Percentiles rank a stretch among this genome's conserved stretches.
These are phyloP conservation scores for Podila verticillata DNA, from an alignment of 192 early-diverging fungal genomes.

Conservation along the genomic window DNA sequence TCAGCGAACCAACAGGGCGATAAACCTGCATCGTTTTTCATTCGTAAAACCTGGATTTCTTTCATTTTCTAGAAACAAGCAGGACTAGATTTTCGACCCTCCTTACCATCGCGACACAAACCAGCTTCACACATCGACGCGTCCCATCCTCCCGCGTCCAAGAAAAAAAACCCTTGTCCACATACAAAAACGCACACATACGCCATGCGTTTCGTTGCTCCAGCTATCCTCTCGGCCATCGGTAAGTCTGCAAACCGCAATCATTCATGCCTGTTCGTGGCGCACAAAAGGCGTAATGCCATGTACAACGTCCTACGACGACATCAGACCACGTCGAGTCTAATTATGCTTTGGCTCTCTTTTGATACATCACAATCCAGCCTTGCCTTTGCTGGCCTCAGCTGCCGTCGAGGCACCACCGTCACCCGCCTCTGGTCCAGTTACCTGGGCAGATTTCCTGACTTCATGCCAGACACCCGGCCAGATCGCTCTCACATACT, in stretches of 20 bases:
- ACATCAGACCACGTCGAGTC: no score
- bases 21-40: not conserved
- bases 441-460: slow-evolving; percentile 38
- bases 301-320: no score
- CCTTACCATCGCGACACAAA: not conserved
- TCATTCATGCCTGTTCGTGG: not conserved
- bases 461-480: slow-evolving; percentile 45
- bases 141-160: not conserved
- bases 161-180: not conserved
- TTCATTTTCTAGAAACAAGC: no score
- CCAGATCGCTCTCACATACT: slow-evolving; percentile 60
- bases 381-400: slow-evolving; percentile 20
- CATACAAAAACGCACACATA: not conserved
- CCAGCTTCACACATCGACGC: not conserved
- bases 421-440: slow-evolving; percentile 5
- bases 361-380: slow-evolving; percentile 6
- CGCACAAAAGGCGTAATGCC: no score
- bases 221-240: slow-evolving; percentile 23
- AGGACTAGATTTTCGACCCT: not conserved
- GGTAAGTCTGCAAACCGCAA: slow-evolving; percentile 5
- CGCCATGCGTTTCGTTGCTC: slow-evolving; percentile 16
- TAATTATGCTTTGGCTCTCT: no score
- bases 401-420: slow-evolving; percentile 3
- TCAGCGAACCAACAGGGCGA: not conserved
- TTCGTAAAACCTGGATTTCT: not conserved